Evolutionary conservation across 2,329 filamentous ascomycete species (phyloP).

Genomic region (Dendrostoma leiphaemia): DNA sequence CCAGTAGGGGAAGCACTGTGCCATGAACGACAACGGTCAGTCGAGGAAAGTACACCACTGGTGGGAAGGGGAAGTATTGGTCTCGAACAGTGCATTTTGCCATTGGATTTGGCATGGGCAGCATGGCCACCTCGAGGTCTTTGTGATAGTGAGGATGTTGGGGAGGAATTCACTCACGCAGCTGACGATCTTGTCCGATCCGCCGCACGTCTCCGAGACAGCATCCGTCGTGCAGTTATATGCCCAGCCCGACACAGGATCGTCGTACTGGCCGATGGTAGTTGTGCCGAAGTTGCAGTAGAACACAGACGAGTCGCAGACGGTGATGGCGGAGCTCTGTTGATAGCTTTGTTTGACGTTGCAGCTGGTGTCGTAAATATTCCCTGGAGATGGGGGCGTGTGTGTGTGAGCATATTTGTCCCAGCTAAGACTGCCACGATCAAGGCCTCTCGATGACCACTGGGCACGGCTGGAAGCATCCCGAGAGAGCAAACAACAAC

Average conservation of each 20-base stretch:
- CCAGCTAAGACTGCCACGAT: too few relatives aligned
- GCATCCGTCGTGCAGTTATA: constrained; percentile 1
- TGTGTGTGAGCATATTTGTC: too few relatives aligned
- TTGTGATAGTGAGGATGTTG: too few relatives aligned
- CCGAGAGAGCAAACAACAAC: not conserved
- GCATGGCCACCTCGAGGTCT: too few relatives aligned
- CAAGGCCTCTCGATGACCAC: too few relatives aligned
- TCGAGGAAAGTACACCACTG: too few relatives aligned
- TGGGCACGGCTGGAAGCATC: too few relatives aligned
- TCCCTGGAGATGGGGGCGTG: not conserved
- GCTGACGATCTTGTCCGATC: not conserved
- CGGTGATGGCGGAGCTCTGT: not conserved
- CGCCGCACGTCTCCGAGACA: not conserved
- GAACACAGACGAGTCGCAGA: constrained; percentile 4
- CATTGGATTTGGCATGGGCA: too few relatives aligned
- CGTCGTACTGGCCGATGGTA: constrained; percentile 1
- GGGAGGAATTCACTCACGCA: not conserved
- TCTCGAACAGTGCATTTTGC: too few relatives aligned
- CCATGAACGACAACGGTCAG: too few relatives aligned
- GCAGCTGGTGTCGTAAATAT: not conserved
- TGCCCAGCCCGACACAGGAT: not conserved
- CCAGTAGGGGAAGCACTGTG: not conserved
- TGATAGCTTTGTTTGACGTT: not conserved
- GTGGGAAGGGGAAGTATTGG: too few relatives aligned
- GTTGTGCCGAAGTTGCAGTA: constrained; percentile 5